A percentile compares a stretch with the other conserved stretches of the same genome.
phyloP scores from a whole-genome alignment of 306 rosid genomes.

The Quercus aquifolioides region DNA sequence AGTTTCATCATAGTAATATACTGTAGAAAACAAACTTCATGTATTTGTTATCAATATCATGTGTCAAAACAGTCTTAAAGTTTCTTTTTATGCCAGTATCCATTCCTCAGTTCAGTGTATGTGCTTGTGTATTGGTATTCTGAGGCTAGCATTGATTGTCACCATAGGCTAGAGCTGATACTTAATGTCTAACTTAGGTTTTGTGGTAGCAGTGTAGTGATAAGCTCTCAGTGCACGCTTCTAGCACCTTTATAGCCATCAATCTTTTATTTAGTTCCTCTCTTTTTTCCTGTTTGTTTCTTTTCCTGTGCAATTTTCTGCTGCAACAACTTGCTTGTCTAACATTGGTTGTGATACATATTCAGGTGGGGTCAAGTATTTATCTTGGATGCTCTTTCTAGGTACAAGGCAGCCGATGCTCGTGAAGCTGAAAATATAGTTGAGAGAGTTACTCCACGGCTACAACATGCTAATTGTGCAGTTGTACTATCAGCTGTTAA shows the following conservation, averaged over 20 bases:
- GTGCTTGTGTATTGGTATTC: not conserved
- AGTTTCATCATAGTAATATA: not conserved
- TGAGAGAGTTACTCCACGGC: slow-evolving; percentile 96
- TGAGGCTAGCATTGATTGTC: not conserved
- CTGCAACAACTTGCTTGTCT: not conserved
- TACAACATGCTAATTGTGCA: slow-evolving; percentile 99
- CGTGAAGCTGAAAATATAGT: slow-evolving; percentile 98
- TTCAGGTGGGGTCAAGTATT: slow-evolving; percentile 99
- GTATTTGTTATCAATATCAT: not conserved
- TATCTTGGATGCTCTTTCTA: slow-evolving; percentile 95
- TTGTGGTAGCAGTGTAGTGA: not conserved
- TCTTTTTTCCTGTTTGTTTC: not conserved
- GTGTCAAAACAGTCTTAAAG: not conserved
- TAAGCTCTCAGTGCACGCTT: not conserved
- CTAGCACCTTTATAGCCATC: not conserved
- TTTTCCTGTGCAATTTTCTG: not conserved
- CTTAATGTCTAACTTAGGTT: not conserved
- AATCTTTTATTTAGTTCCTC: not conserved
- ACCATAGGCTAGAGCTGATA: not conserved
- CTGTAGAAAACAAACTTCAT: not conserved
- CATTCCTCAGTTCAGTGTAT: not conserved
- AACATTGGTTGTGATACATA: slow-evolving; percentile 17
- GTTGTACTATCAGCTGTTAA: slow-evolving; percentile 98
- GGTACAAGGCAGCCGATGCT: slow-evolving; percentile 92
- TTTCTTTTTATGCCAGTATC: not conserved